A percentile compares a stretch with the other conserved stretches of the same genome.
phyloP scores from a whole-genome alignment of 768 basidiomycete species.

The Mycena albidolilacea region DNA sequence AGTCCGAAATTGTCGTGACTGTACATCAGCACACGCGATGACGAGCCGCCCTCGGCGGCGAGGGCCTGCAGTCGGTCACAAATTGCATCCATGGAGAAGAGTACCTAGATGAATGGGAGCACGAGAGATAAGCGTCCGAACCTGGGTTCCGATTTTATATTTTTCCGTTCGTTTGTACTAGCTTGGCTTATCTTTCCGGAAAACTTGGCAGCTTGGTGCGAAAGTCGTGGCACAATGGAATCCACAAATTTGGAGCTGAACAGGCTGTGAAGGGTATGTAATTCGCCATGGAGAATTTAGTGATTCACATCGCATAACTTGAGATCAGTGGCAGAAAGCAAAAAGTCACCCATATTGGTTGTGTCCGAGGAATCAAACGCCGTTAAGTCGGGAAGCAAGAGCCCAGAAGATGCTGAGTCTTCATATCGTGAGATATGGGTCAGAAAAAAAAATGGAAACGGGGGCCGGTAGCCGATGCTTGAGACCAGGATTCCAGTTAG shows the following conservation, averaged over 20 bases:
- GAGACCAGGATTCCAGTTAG: too few relatives aligned
- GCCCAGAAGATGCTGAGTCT: not conserved
- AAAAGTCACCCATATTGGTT: not conserved
- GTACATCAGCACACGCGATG: conserved; percentile 25
- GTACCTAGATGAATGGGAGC: not conserved
- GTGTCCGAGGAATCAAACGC: not conserved
- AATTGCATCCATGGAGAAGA: conserved; percentile 16
- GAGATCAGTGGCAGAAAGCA: not conserved
- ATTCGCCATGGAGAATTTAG: not conserved
- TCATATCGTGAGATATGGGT: too few relatives aligned
- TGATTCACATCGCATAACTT: not conserved
- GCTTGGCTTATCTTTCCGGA: not conserved
- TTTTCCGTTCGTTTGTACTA: not conserved
- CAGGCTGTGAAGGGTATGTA: not conserved
- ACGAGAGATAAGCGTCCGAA: not conserved
- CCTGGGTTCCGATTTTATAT: conserved; percentile 4
- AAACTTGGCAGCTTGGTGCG: conserved; percentile 1
- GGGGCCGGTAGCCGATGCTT: too few relatives aligned
- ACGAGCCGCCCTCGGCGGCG: not conserved
- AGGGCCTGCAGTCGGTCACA: conserved; percentile 13
- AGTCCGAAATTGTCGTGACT: conserved; percentile 30
- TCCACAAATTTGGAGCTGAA: not conserved
- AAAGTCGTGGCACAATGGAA: not conserved
- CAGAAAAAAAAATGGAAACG: too few relatives aligned
- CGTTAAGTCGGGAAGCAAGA: not conserved